A percentile compares a stretch with the other conserved stretches of the same genome.
Evolutionary conservation across 2,329 filamentous ascomycete species (phyloP).

Genomic region (Cytospora schulzeri): DNA sequence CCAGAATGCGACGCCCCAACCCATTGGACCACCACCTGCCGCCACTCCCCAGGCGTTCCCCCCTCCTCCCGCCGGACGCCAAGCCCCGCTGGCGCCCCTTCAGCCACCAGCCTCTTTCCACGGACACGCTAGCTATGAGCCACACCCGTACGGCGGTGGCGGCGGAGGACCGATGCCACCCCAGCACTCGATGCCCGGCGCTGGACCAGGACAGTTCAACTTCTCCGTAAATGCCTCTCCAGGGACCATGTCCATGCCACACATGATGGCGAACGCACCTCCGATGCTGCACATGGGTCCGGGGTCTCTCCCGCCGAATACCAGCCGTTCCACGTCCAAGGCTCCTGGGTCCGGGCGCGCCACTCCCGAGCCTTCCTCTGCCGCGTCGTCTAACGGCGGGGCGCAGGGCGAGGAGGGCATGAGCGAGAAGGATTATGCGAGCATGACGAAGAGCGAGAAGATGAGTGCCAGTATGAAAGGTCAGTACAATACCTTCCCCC

Average conservation of each 20-base stretch:
- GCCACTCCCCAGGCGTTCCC: slow-evolving; percentile 1
- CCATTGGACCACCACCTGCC: slow-evolving; percentile 17
- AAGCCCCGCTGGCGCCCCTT: slow-evolving; percentile 18
- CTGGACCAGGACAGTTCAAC: slow-evolving; percentile 20
- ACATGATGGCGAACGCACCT: slow-evolving; percentile 16
- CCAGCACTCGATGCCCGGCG: slow-evolving; percentile 12
- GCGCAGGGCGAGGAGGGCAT: slow-evolving; percentile 39
- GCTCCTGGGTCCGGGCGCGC: slow-evolving; percentile 39
- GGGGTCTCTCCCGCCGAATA: slow-evolving; percentile 21
- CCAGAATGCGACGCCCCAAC: slow-evolving; percentile 22
- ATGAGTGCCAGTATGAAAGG: slow-evolving; percentile 68
- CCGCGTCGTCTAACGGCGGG: slow-evolving; percentile 35
- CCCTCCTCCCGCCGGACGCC: slow-evolving; percentile 15
- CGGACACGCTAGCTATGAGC: slow-evolving; percentile 21
- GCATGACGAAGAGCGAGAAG: slow-evolving; percentile 67
- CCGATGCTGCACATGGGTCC: slow-evolving; percentile 13
- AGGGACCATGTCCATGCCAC: slow-evolving; percentile 22
- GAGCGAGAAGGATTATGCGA: slow-evolving; percentile 57
- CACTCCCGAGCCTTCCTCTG: slow-evolving; percentile 24
- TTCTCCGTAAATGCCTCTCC: slow-evolving; percentile 20
- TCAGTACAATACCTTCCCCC: slow-evolving; percentile 39
- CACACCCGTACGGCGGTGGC: slow-evolving; percentile 19
- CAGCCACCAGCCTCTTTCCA: slow-evolving; percentile 26
- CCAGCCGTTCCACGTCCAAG: slow-evolving; percentile 20
- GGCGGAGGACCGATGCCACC: slow-evolving; percentile 4